Conservation (phyloP, 2,329 filamentous ascomycete genomes). For the Aspergillus spinulosporus region DNA sequence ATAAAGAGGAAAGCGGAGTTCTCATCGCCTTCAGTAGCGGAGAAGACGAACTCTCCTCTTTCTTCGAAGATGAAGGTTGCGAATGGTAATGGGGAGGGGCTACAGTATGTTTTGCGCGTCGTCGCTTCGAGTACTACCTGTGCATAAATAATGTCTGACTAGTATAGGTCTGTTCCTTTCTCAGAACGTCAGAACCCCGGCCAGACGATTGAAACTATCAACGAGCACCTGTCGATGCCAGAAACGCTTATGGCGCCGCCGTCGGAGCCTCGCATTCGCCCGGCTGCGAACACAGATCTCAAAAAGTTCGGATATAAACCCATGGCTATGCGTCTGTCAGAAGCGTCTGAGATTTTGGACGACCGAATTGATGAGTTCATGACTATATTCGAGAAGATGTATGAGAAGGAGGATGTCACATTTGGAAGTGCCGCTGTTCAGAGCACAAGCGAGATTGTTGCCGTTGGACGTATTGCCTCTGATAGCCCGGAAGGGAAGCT, state of each 20-base stretch:
- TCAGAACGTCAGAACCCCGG: slow-evolving; percentile 75
- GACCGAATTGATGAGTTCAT: slow-evolving; percentile 92
- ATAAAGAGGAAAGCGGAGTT: slow-evolving; percentile 56
- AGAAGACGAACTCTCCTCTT: slow-evolving; percentile 53
- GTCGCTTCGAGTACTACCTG: neutral
- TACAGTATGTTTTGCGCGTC: slow-evolving; percentile 37
- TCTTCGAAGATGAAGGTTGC: slow-evolving; percentile 41
- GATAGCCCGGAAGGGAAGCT: slow-evolving; percentile 82
- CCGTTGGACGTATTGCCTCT: slow-evolving; percentile 86
- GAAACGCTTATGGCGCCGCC: slow-evolving; percentile 72
- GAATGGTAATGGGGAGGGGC: slow-evolving; percentile 36
- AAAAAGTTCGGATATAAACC: slow-evolving; percentile 91
- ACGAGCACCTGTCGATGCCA: slow-evolving; percentile 67
- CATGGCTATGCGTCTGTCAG: slow-evolving; percentile 90
- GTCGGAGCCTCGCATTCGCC: slow-evolving; percentile 73
- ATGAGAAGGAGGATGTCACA: slow-evolving; percentile 72
- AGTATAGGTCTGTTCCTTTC: slow-evolving; percentile 63
- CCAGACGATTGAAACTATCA: slow-evolving; percentile 79
- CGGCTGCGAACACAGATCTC: slow-evolving; percentile 82
- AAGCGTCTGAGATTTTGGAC: slow-evolving; percentile 89
- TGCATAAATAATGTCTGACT: slow-evolving; percentile 15
- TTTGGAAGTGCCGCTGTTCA: slow-evolving; percentile 87
- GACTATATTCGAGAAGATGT: slow-evolving; percentile 69
- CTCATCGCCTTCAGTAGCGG: slow-evolving; percentile 48
- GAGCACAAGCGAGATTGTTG: slow-evolving; percentile 81